These are phyloP conservation scores for Colletotrichum gloeosporioides DNA, from an alignment of 2,329 filamentous ascomycete genomes.

Conservation along the genomic window DNA sequence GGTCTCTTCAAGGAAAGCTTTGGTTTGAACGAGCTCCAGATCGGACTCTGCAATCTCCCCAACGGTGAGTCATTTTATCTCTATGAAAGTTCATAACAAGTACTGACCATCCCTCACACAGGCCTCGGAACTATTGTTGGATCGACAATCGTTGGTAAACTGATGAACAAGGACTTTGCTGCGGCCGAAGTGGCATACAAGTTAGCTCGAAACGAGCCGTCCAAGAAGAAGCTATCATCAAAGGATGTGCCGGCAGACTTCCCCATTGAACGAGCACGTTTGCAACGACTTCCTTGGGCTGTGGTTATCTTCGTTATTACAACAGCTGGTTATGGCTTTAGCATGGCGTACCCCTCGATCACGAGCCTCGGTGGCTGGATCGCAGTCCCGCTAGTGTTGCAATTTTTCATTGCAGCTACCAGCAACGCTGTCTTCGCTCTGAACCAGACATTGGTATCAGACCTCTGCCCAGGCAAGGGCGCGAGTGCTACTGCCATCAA, in stretches of 20 bases:
- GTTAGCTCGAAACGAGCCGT: neutral
- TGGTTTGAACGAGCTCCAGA: conserved; percentile 23
- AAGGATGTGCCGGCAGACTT: conserved; percentile 38
- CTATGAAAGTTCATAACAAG: accelerated
- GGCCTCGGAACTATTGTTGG: conserved; percentile 44
- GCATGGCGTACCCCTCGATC: conserved; percentile 25
- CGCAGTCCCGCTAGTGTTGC: conserved; percentile 28
- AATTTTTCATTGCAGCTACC: conserved; percentile 40
- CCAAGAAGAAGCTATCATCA: conserved; percentile 30
- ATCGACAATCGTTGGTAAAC: conserved; percentile 42
- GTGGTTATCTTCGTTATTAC: conserved; percentile 32
- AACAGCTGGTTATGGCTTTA: conserved; percentile 39
- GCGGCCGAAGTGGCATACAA: conserved; percentile 24
- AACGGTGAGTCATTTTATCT: conserved; percentile 23
- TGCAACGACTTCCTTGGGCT: conserved; percentile 44
- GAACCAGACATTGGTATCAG: conserved; percentile 36
- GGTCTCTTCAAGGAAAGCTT: conserved; percentile 35
- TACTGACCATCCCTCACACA: neutral
- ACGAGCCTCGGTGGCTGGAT: conserved; percentile 26
- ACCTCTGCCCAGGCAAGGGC: conserved; percentile 33
- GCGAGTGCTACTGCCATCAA: conserved; percentile 38
- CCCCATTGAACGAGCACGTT: conserved; percentile 44
- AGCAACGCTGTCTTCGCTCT: conserved; percentile 41
- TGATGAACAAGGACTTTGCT: conserved; percentile 41
- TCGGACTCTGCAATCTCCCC: conserved; percentile 30